Evolutionary conservation across 768 basidiomycete genomes (phyloP).

Genomic region (Boletellus ananas): DNA sequence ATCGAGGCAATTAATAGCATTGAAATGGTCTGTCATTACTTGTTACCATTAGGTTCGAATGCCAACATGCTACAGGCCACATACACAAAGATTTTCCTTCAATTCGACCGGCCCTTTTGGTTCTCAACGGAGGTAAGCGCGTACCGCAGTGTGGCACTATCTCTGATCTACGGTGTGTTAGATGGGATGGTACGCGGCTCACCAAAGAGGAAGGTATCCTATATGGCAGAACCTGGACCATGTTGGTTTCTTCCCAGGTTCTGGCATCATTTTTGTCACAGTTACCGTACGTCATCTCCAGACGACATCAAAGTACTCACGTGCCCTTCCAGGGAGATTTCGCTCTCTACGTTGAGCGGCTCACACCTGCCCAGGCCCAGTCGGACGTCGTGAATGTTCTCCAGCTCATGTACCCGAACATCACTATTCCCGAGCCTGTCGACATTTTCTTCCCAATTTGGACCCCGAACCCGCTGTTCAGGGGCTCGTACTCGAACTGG

Average conservation of each 20-base stretch:
- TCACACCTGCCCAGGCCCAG: conserved; percentile 45
- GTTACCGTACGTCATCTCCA: conserved; percentile 20
- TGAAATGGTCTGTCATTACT: conserved; percentile 43
- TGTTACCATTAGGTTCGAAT: neutral
- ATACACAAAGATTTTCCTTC: conserved; percentile 67
- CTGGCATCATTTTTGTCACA: conserved; percentile 40
- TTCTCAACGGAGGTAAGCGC: conserved; percentile 40
- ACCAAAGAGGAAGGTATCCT: conserved; percentile 57
- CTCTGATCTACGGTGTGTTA: neutral
- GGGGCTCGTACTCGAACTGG: conserved; percentile 63
- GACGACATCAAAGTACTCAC: neutral
- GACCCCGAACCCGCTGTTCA: conserved; percentile 44
- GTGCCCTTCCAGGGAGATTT: conserved; percentile 48
- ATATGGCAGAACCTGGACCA: conserved; percentile 68
- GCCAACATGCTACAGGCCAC: conserved; percentile 35
- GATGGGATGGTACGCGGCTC: conserved; percentile 53
- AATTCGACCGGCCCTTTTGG: conserved; percentile 62
- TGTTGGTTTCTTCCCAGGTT: conserved; percentile 54
- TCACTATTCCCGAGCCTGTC: conserved; percentile 49
- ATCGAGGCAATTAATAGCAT: conserved; percentile 61
- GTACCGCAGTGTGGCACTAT: neutral
- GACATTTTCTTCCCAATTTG: conserved; percentile 57
- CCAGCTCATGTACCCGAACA: conserved; percentile 55
- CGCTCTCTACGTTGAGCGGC: conserved; percentile 53
- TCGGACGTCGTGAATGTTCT: conserved; percentile 55